Conservation (phyloP, 2,329 filamentous ascomycete species). For the Aspergillus floridensis region DNA sequence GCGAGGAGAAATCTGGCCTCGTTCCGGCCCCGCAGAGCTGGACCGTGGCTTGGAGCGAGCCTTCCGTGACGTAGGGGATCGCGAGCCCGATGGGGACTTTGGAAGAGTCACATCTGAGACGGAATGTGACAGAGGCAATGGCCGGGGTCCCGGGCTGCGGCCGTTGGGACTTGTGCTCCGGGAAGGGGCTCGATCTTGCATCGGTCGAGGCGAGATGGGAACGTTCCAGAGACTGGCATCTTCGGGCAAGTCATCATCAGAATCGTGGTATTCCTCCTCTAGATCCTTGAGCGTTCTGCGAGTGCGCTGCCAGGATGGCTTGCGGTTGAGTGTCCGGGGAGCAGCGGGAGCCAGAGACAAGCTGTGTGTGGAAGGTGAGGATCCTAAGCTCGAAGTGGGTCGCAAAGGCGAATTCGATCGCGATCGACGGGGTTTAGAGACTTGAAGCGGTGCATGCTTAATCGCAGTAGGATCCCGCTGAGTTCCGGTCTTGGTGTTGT, state of each 20-base stretch:
- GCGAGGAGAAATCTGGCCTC: slow-evolving; percentile 40
- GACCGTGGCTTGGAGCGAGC: slow-evolving; percentile 32
- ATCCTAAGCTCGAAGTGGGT: slow-evolving; percentile 22
- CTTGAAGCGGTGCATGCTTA: slow-evolving; percentile 28
- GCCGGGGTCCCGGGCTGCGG: slow-evolving; percentile 38
- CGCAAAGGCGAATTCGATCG: slow-evolving; percentile 32
- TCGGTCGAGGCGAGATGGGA: slow-evolving; percentile 47
- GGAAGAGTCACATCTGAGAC: slow-evolving; percentile 28
- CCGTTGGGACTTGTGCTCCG: slow-evolving; percentile 44
- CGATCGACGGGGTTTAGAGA: slow-evolving; percentile 29
- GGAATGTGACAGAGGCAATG: slow-evolving; percentile 44
- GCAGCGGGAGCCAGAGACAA: slow-evolving; percentile 24
- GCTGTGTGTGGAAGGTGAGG: slow-evolving; percentile 27
- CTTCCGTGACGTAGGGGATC: slow-evolving; percentile 32
- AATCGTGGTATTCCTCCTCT: slow-evolving; percentile 51
- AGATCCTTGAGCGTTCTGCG: slow-evolving; percentile 49
- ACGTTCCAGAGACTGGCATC: slow-evolving; percentile 53
- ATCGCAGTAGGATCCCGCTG: slow-evolving; percentile 22
- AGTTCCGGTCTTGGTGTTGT: slow-evolving; percentile 24
- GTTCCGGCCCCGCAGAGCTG: slow-evolving; percentile 42
- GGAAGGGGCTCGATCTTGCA: slow-evolving; percentile 40
- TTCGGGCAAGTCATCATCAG: slow-evolving; percentile 51
- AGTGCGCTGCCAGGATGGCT: slow-evolving; percentile 43
- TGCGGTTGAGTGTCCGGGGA: slow-evolving; percentile 28
- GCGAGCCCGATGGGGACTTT: slow-evolving; percentile 17